A percentile compares a stretch with the other conserved stretches of the same genome.
Conservation (phyloP, 2,329 filamentous ascomycete genomes). For the Fusarium nanum region DNA sequence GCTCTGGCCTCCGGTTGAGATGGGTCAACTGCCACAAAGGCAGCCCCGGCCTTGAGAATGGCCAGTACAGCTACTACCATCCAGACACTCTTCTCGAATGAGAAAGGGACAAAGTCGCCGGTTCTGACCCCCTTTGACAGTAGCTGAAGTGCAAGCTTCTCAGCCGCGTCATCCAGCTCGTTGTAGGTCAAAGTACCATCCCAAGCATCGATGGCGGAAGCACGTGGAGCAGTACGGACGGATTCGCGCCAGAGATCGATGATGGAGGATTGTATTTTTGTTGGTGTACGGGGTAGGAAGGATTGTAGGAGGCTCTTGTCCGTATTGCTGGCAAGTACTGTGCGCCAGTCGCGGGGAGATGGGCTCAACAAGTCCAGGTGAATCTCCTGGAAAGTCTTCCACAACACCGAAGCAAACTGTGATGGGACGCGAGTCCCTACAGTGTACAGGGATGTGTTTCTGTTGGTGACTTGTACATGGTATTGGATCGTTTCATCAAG, state of each 20-base stretch:
- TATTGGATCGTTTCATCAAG: neutral
- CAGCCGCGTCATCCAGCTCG: neutral
- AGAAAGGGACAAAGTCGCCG: neutral
- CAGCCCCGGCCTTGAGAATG: neutral
- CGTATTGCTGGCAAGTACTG: neutral
- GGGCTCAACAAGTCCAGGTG: neutral
- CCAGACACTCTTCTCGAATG: slow-evolving; percentile 4
- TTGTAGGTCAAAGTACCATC: neutral
- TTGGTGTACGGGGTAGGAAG: neutral
- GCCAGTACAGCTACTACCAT: neutral
- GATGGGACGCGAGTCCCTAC: neutral
- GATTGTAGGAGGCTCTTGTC: neutral
- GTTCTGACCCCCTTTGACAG: neutral
- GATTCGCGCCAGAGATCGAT: slow-evolving; percentile 1
- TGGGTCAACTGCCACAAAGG: neutral
- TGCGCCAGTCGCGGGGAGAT: neutral
- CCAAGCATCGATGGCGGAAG: neutral
- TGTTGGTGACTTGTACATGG: neutral
- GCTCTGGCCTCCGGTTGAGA: neutral
- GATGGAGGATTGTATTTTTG: neutral
- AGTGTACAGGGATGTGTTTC: neutral
- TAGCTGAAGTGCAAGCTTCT: neutral
- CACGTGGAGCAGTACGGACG: neutral
- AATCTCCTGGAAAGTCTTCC: neutral
- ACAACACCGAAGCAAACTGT: neutral